Evolutionary conservation across 345 rosid species (phyloP), one percentile per base, ranked within the genome.

Genomic region (Kandelia obovata): DNA sequence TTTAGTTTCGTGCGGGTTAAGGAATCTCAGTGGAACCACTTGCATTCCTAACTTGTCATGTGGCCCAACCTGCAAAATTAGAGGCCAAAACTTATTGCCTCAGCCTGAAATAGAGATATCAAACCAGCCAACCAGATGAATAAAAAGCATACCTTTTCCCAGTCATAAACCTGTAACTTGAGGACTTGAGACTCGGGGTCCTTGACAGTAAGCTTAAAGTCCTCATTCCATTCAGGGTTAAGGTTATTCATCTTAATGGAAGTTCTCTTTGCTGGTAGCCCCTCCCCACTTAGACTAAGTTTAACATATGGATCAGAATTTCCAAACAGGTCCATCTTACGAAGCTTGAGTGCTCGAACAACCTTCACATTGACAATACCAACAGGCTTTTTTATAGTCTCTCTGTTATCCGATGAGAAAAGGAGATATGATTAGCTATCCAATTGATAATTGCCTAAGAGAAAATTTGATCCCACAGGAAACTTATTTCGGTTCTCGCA

Each of bases 21-120:
- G 69, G 30, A 32, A 52, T n/a, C 63, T 73, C 32, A 83, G 69
- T n/a, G 87, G 81, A 75, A 84, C 78, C 31, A 76, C 68, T 65
- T 87, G 84, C 83, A 81, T 79, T 49, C 88, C 91, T 75, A 84
- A 60, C 77, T 80, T 81, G 80, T 84, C 83, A 56, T 84, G 91
- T 46, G 78, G 16, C 27, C 91, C 85, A 61, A 84, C 66, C 87
- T 83, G 82, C 53, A 64, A 68, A 34, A 56, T 23, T 62, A 32
- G 7, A 25, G 52, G 0, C 17, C 16, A 43, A 13, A 3, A 13
- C 49, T 43, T 13, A 43, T 43, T 43, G 17, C 49, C 5, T 43
- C 49, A 13, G 47, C 47, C 47, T 39, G 47, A 11, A 39, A 39
- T 2, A 43, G 1, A 43, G 49, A 17, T 19, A 13, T 43, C 49